These are phyloP conservation scores for Colletotrichum agaves DNA, from an alignment of 2,329 filamentous ascomycete genomes.

Conservation along the genomic window DNA sequence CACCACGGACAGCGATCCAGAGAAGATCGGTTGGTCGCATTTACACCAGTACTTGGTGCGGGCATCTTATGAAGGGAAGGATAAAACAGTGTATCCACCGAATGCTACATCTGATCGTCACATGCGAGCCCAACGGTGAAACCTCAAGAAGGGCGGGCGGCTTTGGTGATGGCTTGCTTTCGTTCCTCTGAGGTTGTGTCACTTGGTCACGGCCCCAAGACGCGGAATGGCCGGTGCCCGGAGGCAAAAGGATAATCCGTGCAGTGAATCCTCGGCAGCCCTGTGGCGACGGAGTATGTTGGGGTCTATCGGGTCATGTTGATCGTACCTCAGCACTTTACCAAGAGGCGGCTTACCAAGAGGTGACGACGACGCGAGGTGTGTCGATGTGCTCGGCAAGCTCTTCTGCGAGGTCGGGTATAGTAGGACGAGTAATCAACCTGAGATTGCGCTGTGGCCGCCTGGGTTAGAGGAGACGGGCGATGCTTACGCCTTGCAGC, in stretches of 20 bases:
- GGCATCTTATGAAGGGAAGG: too few relatives aligned
- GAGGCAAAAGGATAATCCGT: constrained; percentile 30
- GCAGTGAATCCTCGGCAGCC: constrained; percentile 9
- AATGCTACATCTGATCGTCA: too few relatives aligned
- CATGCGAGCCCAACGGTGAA: too few relatives aligned
- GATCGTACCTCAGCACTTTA: background rate
- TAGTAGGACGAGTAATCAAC: background rate
- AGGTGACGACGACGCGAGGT: background rate
- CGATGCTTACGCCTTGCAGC: constrained; percentile 3
- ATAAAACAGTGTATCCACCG: too few relatives aligned
- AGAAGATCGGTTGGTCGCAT: too few relatives aligned
- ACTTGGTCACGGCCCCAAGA: background rate
- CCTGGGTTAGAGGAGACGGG: background rate
- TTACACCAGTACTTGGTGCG: too few relatives aligned
- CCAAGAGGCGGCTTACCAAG: background rate
- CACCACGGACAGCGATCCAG: too few relatives aligned
- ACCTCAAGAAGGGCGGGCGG: too few relatives aligned
- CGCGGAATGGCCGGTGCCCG: constrained; percentile 27
- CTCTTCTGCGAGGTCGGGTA: constrained; percentile 18
- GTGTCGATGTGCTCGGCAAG: background rate
- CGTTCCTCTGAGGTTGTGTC: too few relatives aligned
- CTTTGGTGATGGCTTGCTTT: too few relatives aligned
- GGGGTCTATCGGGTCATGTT: background rate
- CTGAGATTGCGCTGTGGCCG: background rate
- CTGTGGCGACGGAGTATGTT: constrained; percentile 6